A percentile compares a stretch with the other conserved stretches of the same genome.
These are phyloP conservation scores for Myriosclerotinia scirpicola DNA, from an alignment of 2,329 filamentous ascomycete species.

Conservation along the genomic window DNA sequence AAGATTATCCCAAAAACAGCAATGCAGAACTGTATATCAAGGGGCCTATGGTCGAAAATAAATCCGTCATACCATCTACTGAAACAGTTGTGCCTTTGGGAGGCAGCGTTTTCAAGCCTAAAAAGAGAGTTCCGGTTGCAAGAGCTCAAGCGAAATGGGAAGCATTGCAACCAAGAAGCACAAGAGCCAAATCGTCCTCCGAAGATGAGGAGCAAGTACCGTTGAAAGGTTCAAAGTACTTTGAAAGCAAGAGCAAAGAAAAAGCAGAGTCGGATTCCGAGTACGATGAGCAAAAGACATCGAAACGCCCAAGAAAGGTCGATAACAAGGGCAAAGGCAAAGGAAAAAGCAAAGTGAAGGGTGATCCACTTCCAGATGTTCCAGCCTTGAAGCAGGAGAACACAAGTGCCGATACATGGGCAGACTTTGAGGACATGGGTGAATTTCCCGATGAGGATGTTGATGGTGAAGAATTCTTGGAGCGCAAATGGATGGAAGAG, in stretches of 20 bases:
- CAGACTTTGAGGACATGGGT: slow-evolving; percentile 59
- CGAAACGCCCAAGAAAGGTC: neutral
- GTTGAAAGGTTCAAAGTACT: slow-evolving; percentile 1
- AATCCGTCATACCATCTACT: slow-evolving; percentile 26
- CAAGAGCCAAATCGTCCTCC: slow-evolving; percentile 8
- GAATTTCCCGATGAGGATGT: slow-evolving; percentile 50
- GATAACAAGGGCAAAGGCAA: slow-evolving; percentile 13
- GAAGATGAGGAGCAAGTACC: slow-evolving; percentile 3
- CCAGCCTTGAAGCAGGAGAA: slow-evolving; percentile 52
- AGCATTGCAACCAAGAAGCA: slow-evolving; percentile 32
- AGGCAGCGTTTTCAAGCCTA: slow-evolving; percentile 22
- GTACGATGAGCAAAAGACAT: slow-evolving; percentile 16
- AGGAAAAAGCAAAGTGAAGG: slow-evolving; percentile 3
- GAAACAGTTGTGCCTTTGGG: slow-evolving; percentile 16
- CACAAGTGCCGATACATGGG: slow-evolving; percentile 51
- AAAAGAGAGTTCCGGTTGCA: slow-evolving; percentile 32
- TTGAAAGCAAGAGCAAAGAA: slow-evolving; percentile 28
- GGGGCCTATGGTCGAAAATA: slow-evolving; percentile 29
- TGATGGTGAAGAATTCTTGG: slow-evolving; percentile 63
- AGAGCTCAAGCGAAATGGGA: slow-evolving; percentile 38
- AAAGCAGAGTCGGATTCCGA: slow-evolving; percentile 24
- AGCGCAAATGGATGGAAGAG: slow-evolving; percentile 72
- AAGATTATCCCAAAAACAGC: slow-evolving; percentile 26
- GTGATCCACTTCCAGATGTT: slow-evolving; percentile 22
- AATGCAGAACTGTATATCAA: slow-evolving; percentile 21